These are phyloP conservation scores for Lactuca sativa DNA, from an alignment of 129 eudicot species.

Conservation along the genomic window DNA sequence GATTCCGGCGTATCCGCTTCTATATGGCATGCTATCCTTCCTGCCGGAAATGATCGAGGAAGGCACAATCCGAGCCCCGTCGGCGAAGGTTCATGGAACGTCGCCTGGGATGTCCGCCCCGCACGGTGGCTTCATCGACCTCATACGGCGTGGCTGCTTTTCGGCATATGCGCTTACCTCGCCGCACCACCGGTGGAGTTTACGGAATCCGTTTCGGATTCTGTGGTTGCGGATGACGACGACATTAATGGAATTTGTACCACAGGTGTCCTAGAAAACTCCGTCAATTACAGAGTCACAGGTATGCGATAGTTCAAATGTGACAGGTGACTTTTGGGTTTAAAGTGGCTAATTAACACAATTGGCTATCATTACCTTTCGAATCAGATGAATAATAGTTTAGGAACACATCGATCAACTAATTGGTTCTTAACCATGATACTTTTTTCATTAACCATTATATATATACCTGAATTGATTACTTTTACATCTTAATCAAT, in stretches of 20 bases:
- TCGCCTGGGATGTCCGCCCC: slow-evolving; percentile 78
- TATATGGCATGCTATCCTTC: slow-evolving; percentile 56
- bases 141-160: slow-evolving; percentile 59
- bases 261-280: not conserved
- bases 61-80: slow-evolving; percentile 20
- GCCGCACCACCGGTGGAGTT: slow-evolving; percentile 28
- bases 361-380: not conserved
- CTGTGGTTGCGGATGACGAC: not conserved
- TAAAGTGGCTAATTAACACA: too few relatives aligned
- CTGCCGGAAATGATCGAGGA: slow-evolving; percentile 22
- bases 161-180: slow-evolving; percentile 48
- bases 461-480: too few relatives aligned
- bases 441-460: too few relatives aligned
- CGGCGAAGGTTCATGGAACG: slow-evolving; percentile 92
- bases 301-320: slow-evolving; percentile 22
- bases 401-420: not conserved
- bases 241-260: not conserved
- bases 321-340: not conserved
- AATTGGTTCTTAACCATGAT: too few relatives aligned
- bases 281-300: slow-evolving; percentile 45
- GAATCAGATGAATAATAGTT: not conserved
- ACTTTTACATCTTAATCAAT: not conserved
- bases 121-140: slow-evolving; percentile 76
- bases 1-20: slow-evolving; percentile 36
- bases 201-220: not conserved